Evolutionary conservation across 2,329 filamentous ascomycete species (phyloP).

Genomic region (Pseudomassariella vexata): DNA sequence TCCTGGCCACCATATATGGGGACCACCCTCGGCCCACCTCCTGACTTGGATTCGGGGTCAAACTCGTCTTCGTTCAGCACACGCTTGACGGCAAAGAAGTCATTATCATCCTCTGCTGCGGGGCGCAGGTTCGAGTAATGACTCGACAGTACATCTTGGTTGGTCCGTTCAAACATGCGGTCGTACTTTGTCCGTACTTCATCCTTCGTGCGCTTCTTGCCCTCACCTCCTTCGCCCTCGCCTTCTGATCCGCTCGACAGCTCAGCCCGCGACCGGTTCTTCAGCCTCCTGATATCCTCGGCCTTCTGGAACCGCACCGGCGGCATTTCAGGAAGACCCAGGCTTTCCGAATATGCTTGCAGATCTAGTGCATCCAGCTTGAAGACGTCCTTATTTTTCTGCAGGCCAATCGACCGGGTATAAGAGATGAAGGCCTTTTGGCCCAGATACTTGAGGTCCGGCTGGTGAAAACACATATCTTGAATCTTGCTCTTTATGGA

Average conservation of each 20-base stretch:
- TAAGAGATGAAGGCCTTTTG: slow-evolving; percentile 96
- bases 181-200: slow-evolving; percentile 91
- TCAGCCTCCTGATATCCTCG: slow-evolving; percentile 77
- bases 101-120: slow-evolving; percentile 58
- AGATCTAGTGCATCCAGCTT: slow-evolving; percentile 76
- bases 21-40: slow-evolving; percentile 45
- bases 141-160: slow-evolving; percentile 90
- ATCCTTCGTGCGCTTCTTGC: slow-evolving; percentile 49
- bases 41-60: slow-evolving; percentile 41
- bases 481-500: slow-evolving; percentile 81
- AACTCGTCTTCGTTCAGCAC: slow-evolving; percentile 69
- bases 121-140: slow-evolving; percentile 86
- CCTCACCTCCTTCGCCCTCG: slow-evolving; percentile 49
- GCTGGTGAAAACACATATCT: slow-evolving; percentile 92
- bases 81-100: slow-evolving; percentile 86
- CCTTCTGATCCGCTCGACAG: slow-evolving; percentile 58
- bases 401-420: slow-evolving; percentile 75
- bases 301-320: slow-evolving; percentile 92
- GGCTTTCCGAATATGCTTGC: slow-evolving; percentile 76
- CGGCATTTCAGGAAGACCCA: slow-evolving; percentile 86
- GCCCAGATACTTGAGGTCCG: slow-evolving; percentile 87
- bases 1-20: slow-evolving; percentile 62
- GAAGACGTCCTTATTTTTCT: slow-evolving; percentile 90
- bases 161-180: slow-evolving; percentile 94
- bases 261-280: slow-evolving; percentile 72